phyloP scores from a whole-genome alignment of 768 basidiomycete genomes.

The Gymnopilus junonius region DNA sequence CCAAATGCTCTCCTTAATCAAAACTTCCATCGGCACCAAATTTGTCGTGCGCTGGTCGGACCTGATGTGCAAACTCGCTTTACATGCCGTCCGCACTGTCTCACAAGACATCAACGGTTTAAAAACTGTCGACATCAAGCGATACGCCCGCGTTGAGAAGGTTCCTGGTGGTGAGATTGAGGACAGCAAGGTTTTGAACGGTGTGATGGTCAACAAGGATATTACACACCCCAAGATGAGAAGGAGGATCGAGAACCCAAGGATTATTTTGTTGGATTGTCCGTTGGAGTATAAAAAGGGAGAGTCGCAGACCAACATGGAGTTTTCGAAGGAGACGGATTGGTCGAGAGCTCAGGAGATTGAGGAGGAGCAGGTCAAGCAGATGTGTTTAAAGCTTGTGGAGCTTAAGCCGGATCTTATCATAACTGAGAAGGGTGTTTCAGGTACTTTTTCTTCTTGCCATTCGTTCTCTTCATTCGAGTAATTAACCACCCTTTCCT shows the following conservation, averaged over 20 bases:
- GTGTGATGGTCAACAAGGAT: slow-evolving; percentile 99
- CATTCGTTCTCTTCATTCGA: not conserved
- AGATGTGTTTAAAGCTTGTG: slow-evolving; percentile 79
- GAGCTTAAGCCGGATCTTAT: slow-evolving; percentile 96
- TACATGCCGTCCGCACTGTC: slow-evolving; percentile 91
- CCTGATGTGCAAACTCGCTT: slow-evolving; percentile 94
- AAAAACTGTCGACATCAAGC: slow-evolving; percentile 96
- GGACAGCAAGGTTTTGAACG: slow-evolving; percentile 81
- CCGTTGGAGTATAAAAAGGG: slow-evolving; percentile 99
- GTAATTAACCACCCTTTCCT: not conserved
- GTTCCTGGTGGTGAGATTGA: slow-evolving; percentile 98
- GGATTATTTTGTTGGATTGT: slow-evolving; percentile 91
- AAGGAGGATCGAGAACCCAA: slow-evolving; percentile 84
- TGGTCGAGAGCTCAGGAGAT: slow-evolving; percentile 93
- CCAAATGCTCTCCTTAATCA: slow-evolving; percentile 96
- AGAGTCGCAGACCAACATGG: slow-evolving; percentile 98
- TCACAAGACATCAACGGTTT: slow-evolving; percentile 74
- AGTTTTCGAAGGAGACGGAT: slow-evolving; percentile 92
- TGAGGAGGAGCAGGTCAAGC: slow-evolving; percentile 96
- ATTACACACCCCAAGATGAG: slow-evolving; percentile 98
- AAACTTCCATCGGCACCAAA: slow-evolving; percentile 98
- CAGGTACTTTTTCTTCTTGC: slow-evolving; percentile 58
- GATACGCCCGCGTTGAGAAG: slow-evolving; percentile 97
- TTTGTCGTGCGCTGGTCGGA: slow-evolving; percentile 97
- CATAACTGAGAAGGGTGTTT: slow-evolving; percentile 97